Evolutionary conservation across 495 filamentous ascomycete genomes (phyloP).

Genomic region (Xylaria nigripes): DNA sequence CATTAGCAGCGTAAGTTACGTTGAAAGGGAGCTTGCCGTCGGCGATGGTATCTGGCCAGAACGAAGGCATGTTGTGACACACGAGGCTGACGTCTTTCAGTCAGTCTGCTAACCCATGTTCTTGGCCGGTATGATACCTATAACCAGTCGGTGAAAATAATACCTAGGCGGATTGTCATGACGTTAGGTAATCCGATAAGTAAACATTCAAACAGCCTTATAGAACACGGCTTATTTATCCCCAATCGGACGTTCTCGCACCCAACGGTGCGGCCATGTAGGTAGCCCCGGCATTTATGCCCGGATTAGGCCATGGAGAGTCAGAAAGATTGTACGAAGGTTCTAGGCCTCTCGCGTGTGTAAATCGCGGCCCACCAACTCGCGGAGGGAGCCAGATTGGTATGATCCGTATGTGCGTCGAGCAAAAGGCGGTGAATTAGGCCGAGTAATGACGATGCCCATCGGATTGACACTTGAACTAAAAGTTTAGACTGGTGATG

Average conservation of each 20-base stretch:
- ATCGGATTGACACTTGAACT: not conserved
- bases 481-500: not conserved
- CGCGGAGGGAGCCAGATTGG: not conserved
- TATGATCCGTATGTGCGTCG: not conserved
- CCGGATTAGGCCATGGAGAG: not conserved
- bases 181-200: not conserved
- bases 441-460: not conserved
- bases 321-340: not conserved
- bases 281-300: not conserved
- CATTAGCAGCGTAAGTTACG: not conserved
- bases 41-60: not conserved
- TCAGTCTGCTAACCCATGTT: not conserved
- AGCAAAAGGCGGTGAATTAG: not conserved
- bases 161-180: not conserved
- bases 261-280: not conserved
- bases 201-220: not conserved
- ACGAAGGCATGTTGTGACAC: conserved; percentile 4
- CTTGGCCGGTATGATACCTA: no score
- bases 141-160: no score
- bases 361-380: not conserved
- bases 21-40: not conserved
- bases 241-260: not conserved
- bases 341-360: not conserved
- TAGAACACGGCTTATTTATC: not conserved
- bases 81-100: not conserved